Base-by-base conservation (phyloP, 345 rosid genomes). In the Aurinia saxatilis region DNA sequence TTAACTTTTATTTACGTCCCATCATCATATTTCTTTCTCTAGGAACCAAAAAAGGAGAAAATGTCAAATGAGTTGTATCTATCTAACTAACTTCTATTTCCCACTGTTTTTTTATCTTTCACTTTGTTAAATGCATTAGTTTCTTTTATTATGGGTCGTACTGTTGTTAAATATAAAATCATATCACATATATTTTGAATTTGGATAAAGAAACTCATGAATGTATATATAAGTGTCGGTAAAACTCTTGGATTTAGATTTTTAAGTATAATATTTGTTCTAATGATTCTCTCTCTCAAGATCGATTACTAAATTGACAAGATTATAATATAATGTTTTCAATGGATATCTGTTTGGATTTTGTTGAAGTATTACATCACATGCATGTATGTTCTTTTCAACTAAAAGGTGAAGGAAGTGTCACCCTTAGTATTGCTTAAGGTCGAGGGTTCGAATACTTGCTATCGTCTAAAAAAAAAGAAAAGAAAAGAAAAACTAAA, bases 1-100 rank as follows among this genome's bases (percentile, higher is more conserved):
- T n/a, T n/a, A 62, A 51, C 39, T 21, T 54, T 62, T 53, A 13
- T 46, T 53, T 46, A 69, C 68, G 74, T 70, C 63, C 63, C 68
- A 70, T 70, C 52, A 70, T 36, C 10, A 62, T 38, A 29, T 54
- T 46, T 69, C 21, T 53, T 46, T 60, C 23, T 41, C 7, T 25
- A 13, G 19, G 16, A 35, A 51, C 19, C 54, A 34, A 25, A 17
- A 21, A 6, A 12, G 14, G 23, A 37, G 18, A 18, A 46, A 23
- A 47, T 37, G 12, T 35, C 51, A 60, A 51, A 23, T 42, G 9
- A 50, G 40, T 60, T 27, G 3, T 8, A 69, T 44, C 39, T 27
- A 27, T 5, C 6, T 27, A 27, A 27, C 31, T 60, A 44, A 40
- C 34, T 30, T 48, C n/a, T 10, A 4, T 40, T 67, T 15, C 11